Conservation (phyloP, 768 basidiomycete species). For the Pholiota conissans region DNA sequence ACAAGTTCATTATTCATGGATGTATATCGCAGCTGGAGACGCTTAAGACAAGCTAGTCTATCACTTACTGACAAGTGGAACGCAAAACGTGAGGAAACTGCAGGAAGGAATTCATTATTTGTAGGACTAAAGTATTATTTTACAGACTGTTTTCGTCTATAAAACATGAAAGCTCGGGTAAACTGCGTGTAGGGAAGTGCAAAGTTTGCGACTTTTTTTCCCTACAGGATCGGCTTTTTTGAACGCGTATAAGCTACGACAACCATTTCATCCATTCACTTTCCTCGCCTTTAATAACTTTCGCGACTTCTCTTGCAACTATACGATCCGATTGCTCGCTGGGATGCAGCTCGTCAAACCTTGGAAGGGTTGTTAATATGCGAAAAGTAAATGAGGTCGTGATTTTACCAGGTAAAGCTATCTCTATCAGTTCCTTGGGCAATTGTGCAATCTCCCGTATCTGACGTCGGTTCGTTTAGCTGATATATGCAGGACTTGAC, state of each 20-base stretch:
- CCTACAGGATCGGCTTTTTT: no score
- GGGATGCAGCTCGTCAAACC: slow-evolving; percentile 61
- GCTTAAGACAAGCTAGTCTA: no score
- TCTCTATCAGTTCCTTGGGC: slow-evolving; percentile 45
- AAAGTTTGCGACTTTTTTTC: no score
- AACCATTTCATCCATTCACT: slow-evolving; percentile 55
- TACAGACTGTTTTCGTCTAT: no score
- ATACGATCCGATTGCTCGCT: slow-evolving; percentile 58
- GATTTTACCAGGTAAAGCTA: slow-evolving; percentile 56
- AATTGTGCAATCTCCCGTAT: slow-evolving; percentile 30
- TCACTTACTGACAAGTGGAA: no score
- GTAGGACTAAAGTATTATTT: no score
- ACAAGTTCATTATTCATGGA: no score
- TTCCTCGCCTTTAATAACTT: slow-evolving; percentile 42
- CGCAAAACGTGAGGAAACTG: no score
- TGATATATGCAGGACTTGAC: slow-evolving; percentile 46
- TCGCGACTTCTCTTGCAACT: slow-evolving; percentile 50
- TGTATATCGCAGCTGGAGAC: no score
- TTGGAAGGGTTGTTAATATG: slow-evolving; percentile 16
- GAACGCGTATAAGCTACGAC: slow-evolving; percentile 24
- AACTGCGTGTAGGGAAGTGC: no score
- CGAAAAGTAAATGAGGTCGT: not conserved
- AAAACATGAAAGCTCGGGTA: no score
- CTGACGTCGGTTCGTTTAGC: slow-evolving; percentile 23
- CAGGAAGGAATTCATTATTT: no score